Base-by-base conservation (phyloP, 106 monocot species). In the Iris macrosiphon region DNA sequence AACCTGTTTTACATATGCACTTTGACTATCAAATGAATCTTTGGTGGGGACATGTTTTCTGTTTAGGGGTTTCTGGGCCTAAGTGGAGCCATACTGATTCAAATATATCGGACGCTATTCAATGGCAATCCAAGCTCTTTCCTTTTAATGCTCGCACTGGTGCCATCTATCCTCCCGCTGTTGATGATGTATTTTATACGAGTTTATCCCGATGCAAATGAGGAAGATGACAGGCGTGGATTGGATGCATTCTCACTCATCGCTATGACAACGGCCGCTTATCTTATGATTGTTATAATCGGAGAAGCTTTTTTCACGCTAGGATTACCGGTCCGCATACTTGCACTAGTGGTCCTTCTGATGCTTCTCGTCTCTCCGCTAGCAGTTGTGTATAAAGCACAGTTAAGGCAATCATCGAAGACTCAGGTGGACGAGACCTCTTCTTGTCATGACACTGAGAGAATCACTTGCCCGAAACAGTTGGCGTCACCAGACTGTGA, bases 11-110 rank as follows among this genome's bases (percentile, higher is more conserved):
- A n/a, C n/a, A n/a, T n/a, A n/a, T n/a, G n/a, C n/a, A n/a, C n/a
- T n/a, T n/a, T n/a, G n/a, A n/a, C n/a, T n/a, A n/a, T n/a, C n/a
- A n/a, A n/a, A n/a, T n/a, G n/a, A n/a, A n/a, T n/a, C n/a, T n/a
- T n/a, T n/a, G n/a, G n/a, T n/a, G n/a, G n/a, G 6, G 34, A 15
- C 15, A 39, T 25, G 4, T 49, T 24, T 50, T 19, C 0, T 38
- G 2, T 41, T 15, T 48, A 96, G 95, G 95, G 89, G 0, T 96
- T 96, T 80, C 56, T 89, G 20, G 89, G 95, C 31, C 61, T 96
- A 55, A 86, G 89, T 58, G 89, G 95, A 32, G 95, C 95, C 8
- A 89, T 96, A 24, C 61, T 96, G 13, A 72, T 90, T 16, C 79
- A 89, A 57, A 24, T 77, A 47, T 83, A 89, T 46, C 65, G 37